Conservation (phyloP, 257 asterid species). For the Asclepias syriaca region DNA sequence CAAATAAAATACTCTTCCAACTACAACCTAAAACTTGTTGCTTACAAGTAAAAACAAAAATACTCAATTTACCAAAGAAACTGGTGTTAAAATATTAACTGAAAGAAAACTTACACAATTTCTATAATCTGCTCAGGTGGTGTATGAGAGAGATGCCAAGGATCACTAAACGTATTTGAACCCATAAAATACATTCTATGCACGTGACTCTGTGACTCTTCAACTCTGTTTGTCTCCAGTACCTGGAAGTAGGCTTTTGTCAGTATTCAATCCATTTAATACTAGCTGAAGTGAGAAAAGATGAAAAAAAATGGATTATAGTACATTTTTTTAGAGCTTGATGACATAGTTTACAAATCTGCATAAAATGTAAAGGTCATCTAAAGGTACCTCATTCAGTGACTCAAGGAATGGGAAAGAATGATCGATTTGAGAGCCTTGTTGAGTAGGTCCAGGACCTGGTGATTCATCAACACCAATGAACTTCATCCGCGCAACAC, state of each 20-base stretch:
- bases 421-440: conserved; percentile 93
- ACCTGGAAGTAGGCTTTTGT: conserved; percentile 52
- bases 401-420: conserved; percentile 98
- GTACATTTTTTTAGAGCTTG: background rate
- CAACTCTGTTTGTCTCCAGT: conserved; percentile 94
- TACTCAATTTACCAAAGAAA: background rate
- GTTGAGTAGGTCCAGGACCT: conserved; percentile 93
- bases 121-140: conserved; percentile 93
- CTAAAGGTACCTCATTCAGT: conserved; percentile 67
- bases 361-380: conserved; percentile 8
- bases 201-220: conserved; percentile 95
- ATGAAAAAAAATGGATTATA: background rate
- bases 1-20: background rate
- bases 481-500: conserved; percentile 97
- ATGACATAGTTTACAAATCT: background rate
- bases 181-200: conserved; percentile 96
- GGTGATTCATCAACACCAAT: conserved; percentile 89
- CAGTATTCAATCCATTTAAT: conserved; percentile 14
- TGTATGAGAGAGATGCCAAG: conserved; percentile 98
- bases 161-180: conserved; percentile 87
- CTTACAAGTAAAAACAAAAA: background rate
- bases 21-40: background rate
- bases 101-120: conserved; percentile 62
- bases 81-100: background rate
- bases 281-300: background rate